Evolutionary conservation across 805 yeast species (phyloP).

Genomic region (Candida jianshihensis): DNA sequence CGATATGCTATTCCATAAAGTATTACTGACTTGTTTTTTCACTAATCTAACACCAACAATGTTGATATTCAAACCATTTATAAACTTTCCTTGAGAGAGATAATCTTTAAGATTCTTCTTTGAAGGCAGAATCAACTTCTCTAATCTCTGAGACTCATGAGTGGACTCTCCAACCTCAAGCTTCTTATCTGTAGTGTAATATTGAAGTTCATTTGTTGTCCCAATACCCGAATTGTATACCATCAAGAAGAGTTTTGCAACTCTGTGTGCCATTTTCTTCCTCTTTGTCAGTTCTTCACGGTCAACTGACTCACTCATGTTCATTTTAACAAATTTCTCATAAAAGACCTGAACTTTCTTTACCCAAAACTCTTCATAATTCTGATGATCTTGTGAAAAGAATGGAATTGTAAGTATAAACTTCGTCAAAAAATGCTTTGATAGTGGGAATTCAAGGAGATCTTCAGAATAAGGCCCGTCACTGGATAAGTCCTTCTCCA

Average conservation of each 20-base stretch:
- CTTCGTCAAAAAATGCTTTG: constrained; percentile 56
- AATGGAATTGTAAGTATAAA: constrained; percentile 73
- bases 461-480: constrained; percentile 11
- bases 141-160: constrained; percentile 25
- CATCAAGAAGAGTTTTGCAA: constrained; percentile 57
- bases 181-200: constrained; percentile 31
- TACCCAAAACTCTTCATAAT: constrained; percentile 69
- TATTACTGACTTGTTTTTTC: constrained; percentile 21
- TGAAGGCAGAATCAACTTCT: constrained; percentile 32
- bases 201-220: constrained; percentile 48
- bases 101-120: constrained; percentile 29
- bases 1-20: constrained; percentile 23
- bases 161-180: constrained; percentile 17
- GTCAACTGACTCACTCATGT: constrained; percentile 67
- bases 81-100: constrained; percentile 25
- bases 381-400: constrained; percentile 34
- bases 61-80: constrained; percentile 57
- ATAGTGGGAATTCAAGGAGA: constrained; percentile 47
- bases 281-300: constrained; percentile 72
- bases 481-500: background rate
- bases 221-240: constrained; percentile 72
- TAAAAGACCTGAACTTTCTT: constrained; percentile 72
- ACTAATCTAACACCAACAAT: constrained; percentile 55
- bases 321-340: constrained; percentile 68
- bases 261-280: constrained; percentile 50